Evolutionary conservation across 371 early-diverging fungal species (phyloP).

Genomic region (Funneliformis caledonium): DNA sequence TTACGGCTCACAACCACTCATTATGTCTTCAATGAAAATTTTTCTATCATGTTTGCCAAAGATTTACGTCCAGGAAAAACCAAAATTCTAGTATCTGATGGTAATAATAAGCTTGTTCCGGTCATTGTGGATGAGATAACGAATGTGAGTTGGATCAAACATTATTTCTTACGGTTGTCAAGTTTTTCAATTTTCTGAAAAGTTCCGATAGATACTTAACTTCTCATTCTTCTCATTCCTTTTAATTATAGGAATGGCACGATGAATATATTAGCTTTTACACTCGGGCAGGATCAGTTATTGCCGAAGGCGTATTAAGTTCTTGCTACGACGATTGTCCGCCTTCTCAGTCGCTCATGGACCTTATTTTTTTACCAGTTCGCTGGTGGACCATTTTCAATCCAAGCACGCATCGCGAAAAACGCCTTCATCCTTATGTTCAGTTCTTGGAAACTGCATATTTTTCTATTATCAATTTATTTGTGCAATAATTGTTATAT

Average conservation of each 20-base stretch:
- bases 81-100: not conserved
- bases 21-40: not conserved
- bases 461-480: not conserved
- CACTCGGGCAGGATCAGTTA: not conserved
- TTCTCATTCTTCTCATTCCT: too few relatives aligned
- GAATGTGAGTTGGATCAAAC: not conserved
- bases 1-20: not conserved
- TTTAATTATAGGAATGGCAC: not conserved
- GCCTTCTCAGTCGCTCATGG: not conserved
- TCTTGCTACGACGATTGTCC: constrained; percentile 7
- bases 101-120: not conserved
- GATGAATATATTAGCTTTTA: not conserved
- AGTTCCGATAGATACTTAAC: not conserved
- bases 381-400: not conserved
- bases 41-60: not conserved
- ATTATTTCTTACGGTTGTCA: not conserved
- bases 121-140: not conserved
- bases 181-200: too few relatives aligned
- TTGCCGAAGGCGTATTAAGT: not conserved
- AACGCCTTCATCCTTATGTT: constrained; percentile 20
- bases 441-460: constrained; percentile 16
- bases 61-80: not conserved
- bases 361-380: not conserved
- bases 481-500: too few relatives aligned
- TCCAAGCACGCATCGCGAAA: constrained; percentile 12